Conservation (phyloP, 768 basidiomycete species). For the Lactarius trivialis region DNA sequence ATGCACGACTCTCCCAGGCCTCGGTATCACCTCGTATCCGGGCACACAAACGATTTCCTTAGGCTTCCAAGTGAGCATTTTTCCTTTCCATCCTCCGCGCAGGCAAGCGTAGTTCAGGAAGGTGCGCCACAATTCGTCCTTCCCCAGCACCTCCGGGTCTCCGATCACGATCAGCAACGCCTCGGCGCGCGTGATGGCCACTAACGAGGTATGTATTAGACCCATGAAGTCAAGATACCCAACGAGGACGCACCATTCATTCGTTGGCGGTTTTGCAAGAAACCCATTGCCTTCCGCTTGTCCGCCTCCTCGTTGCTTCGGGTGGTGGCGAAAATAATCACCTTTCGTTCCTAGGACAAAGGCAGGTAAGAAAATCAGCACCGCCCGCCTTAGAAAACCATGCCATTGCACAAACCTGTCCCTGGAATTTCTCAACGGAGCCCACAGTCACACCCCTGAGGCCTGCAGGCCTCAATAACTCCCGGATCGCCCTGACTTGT, state of each 20-base stretch:
- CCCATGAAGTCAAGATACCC: not conserved
- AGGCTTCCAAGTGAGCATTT: conserved; percentile 46
- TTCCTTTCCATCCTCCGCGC: conserved; percentile 51
- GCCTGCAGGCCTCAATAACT: conserved; percentile 19
- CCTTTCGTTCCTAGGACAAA: conserved; percentile 33
- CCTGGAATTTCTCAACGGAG: conserved; percentile 39
- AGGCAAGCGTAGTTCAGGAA: conserved; percentile 54
- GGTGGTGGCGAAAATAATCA: conserved; percentile 37
- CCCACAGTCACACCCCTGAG: conserved; percentile 30
- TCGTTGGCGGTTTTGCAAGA: conserved; percentile 28
- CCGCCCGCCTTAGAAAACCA: not conserved
- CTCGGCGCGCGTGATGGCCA: conserved; percentile 57
- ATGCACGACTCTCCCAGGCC: not conserved
- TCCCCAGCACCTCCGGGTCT: conserved; percentile 49
- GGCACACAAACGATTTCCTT: not conserved
- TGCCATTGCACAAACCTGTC: conserved; percentile 34
- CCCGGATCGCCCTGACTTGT: conserved; percentile 38
- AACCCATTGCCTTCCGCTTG: conserved; percentile 27
- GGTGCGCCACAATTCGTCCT: conserved; percentile 56
- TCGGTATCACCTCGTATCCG: not conserved
- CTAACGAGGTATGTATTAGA: conserved; percentile 27
- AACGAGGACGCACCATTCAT: conserved; percentile 25
- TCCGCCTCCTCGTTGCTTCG: conserved; percentile 32
- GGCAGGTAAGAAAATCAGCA: not conserved
- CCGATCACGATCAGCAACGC: conserved; percentile 56